These are phyloP conservation scores for Psilocybe sp. DNA, from an alignment of 768 basidiomycete species.

Conservation along the genomic window DNA sequence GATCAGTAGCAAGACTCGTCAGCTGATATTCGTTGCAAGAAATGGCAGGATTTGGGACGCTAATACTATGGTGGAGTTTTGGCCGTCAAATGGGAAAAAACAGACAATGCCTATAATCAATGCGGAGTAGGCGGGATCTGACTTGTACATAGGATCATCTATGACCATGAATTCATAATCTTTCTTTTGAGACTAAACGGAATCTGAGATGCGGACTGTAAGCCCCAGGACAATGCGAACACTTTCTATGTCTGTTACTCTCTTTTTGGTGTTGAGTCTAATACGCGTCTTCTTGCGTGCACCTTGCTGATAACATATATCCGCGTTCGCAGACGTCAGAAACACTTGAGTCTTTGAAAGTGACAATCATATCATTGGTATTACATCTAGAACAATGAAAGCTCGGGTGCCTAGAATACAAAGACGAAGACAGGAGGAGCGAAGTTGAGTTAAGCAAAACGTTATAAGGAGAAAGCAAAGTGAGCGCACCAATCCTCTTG, in stretches of 20 bases:
- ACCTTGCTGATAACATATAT: too few relatives aligned
- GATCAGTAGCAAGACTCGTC: conserved; percentile 43
- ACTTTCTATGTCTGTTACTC: too few relatives aligned
- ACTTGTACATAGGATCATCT: too few relatives aligned
- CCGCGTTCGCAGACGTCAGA: too few relatives aligned
- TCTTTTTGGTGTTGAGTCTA: too few relatives aligned
- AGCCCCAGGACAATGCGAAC: too few relatives aligned
- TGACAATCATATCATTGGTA: too few relatives aligned
- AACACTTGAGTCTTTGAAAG: too few relatives aligned
- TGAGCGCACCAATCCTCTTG: conserved; percentile 61
- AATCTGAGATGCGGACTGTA: too few relatives aligned
- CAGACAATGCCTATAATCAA: conserved; percentile 61
- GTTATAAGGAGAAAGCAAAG: background rate
- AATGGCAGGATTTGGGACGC: conserved; percentile 76
- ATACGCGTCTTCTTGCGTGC: too few relatives aligned
- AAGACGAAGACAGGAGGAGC: conserved; percentile 9
- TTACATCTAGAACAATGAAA: too few relatives aligned
- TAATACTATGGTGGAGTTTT: conserved; percentile 62
- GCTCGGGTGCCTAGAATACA: too few relatives aligned
- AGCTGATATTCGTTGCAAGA: conserved; percentile 55
- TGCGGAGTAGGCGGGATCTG: conserved; percentile 31
- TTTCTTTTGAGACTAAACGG: background rate
- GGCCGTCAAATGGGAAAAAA: conserved; percentile 62
- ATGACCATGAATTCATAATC: background rate
- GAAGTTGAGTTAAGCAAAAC: background rate